A percentile compares a stretch with the other conserved stretches of the same genome.
These are phyloP conservation scores for Camelina sativa DNA, from an alignment of 345 rosid genomes.

Conservation along the genomic window DNA sequence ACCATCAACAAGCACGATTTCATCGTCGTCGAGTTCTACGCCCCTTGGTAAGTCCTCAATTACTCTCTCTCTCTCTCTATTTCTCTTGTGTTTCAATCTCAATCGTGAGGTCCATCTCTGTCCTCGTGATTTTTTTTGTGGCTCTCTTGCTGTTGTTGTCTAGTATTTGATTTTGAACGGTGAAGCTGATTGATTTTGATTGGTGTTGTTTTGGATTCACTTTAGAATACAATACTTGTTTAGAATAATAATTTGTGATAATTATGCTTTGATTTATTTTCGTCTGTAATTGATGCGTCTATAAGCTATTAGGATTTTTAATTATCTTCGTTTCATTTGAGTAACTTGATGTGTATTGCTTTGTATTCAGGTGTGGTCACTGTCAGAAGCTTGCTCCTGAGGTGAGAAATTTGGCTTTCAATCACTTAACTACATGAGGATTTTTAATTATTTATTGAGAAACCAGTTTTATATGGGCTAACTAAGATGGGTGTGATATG, in stretches of 20 bases:
- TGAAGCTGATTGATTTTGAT: background rate
- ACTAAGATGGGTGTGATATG: background rate
- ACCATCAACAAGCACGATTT: constrained; percentile 75
- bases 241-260: background rate
- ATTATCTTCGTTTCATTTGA: constrained; percentile 1
- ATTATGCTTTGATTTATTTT: constrained; percentile 5
- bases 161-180: background rate
- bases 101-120: background rate
- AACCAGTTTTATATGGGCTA: background rate
- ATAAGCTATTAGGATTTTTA: background rate
- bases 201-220: background rate
- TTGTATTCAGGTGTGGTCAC: constrained; percentile 85
- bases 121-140: background rate
- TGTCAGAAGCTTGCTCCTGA: constrained; percentile 94
- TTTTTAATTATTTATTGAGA: too few relatives aligned
- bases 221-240: background rate
- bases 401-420: constrained; percentile 47
- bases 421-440: background rate
- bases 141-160: background rate
- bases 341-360: background rate
- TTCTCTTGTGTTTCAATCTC: background rate
- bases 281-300: constrained; percentile 19
- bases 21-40: constrained; percentile 95
- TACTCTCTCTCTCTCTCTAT: background rate
- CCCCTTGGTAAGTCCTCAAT: constrained; percentile 71